These are phyloP conservation scores for Metschnikowia peoriensis DNA, from an alignment of 805 yeast species.

Conservation along the genomic window DNA sequence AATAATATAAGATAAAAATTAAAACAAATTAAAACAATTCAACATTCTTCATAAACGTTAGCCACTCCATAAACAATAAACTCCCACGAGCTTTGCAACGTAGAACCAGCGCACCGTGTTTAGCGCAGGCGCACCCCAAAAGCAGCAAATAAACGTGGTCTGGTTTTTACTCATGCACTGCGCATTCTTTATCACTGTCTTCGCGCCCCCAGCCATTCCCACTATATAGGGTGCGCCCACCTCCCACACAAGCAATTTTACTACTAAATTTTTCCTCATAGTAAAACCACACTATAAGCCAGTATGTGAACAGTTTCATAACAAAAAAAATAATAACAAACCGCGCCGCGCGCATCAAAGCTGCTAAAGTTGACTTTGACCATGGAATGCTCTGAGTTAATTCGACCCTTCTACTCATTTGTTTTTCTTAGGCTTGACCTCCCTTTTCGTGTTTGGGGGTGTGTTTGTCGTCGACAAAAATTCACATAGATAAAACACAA, in stretches of 20 bases:
- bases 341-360: constrained; percentile 16
- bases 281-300: constrained; percentile 15
- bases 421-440: neutral
- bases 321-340: neutral
- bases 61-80: neutral
- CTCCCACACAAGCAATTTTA: constrained; percentile 19
- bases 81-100: no score
- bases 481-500: no score
- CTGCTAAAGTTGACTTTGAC: neutral
- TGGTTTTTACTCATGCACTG: constrained; percentile 18
- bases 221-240: constrained; percentile 20
- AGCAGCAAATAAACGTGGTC: constrained; percentile 11
- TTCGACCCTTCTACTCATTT: neutral
- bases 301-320: constrained; percentile 17
- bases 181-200: constrained; percentile 18
- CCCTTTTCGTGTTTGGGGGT: neutral
- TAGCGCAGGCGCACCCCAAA: constrained; percentile 3
- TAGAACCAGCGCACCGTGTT: neutral
- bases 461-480: neutral
- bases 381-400: neutral
- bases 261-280: constrained; percentile 21
- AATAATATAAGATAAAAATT: no score
- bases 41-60: no score
- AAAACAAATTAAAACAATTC: no score
- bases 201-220: constrained; percentile 18